phyloP scores from a whole-genome alignment of 129 eudicot genomes.

The Flaveria linearis region DNA sequence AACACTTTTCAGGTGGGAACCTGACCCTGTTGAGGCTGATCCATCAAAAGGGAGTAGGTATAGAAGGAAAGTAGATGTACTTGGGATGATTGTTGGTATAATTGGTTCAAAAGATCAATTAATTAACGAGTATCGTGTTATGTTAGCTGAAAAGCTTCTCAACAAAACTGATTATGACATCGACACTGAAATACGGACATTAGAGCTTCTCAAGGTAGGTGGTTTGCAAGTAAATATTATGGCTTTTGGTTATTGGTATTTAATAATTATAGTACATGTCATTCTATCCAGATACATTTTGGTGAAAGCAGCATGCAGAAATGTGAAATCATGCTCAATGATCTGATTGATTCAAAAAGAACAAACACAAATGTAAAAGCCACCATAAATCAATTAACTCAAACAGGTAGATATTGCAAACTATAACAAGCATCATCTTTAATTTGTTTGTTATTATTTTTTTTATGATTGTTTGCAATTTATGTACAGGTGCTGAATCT shows the following conservation, averaged over 20 bases:
- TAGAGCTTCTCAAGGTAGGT: slow-evolving; percentile 90
- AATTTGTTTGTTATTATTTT: slow-evolving; percentile 19
- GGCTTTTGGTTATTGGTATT: background rate
- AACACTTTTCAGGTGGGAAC: slow-evolving; percentile 80
- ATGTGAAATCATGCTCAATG: slow-evolving; percentile 99
- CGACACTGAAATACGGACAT: slow-evolving; percentile 87
- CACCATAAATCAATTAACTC: slow-evolving; percentile 61
- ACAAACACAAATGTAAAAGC: slow-evolving; percentile 84
- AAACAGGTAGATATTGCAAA: slow-evolving; percentile 49
- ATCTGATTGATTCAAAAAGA: slow-evolving; percentile 91
- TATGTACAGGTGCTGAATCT: slow-evolving; percentile 39
- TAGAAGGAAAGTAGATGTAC: slow-evolving; percentile 84
- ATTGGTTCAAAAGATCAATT: slow-evolving; percentile 97
- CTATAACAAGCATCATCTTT: background rate
- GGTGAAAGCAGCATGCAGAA: slow-evolving; percentile 98
- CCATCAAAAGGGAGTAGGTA: slow-evolving; percentile 75
- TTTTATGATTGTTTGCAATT: slow-evolving; percentile 21
- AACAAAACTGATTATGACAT: slow-evolving; percentile 95
- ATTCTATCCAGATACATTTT: slow-evolving; percentile 78
- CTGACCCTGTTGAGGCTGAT: slow-evolving; percentile 97
- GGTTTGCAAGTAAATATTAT: slow-evolving; percentile 18
- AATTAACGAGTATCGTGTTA: slow-evolving; percentile 90
- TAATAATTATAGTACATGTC: slow-evolving; percentile 7
- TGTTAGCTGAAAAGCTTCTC: slow-evolving; percentile 98
- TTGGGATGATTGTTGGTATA: slow-evolving; percentile 93